Percentiles rank a stretch among this genome's conserved stretches.
Conservation (phyloP, 345 rosid genomes). For the Acer campestre region DNA sequence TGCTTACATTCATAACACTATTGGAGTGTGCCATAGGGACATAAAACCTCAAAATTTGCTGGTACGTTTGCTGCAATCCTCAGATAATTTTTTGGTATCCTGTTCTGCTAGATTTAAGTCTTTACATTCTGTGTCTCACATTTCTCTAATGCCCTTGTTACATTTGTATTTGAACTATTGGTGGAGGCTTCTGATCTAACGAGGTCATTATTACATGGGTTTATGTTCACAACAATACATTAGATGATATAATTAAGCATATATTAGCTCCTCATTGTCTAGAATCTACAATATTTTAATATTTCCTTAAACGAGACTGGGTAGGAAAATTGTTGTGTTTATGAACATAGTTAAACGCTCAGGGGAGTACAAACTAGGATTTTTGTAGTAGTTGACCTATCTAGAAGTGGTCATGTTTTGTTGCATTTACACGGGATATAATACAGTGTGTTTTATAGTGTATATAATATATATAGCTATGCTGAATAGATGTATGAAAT, state of each 20-base stretch:
- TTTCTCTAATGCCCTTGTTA: background rate
- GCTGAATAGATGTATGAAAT: background rate
- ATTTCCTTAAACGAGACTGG: background rate
- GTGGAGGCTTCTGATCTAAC: background rate
- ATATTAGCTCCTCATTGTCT: background rate
- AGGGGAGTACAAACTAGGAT: background rate
- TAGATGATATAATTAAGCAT: background rate
- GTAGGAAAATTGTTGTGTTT: background rate
- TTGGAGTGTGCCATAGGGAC: constrained; percentile 97
- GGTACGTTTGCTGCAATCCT: constrained; percentile 43
- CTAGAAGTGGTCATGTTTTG: background rate
- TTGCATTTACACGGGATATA: background rate
- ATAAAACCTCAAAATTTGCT: constrained; percentile 96
- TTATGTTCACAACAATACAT: background rate
- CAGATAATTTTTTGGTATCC: background rate
- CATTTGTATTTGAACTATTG: background rate
- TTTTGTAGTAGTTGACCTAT: background rate
- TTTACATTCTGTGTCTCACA: too few species aligned
- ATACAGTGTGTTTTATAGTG: background rate
- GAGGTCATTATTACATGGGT: background rate
- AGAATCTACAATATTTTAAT: background rate
- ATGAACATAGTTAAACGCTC: background rate
- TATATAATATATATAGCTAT: background rate
- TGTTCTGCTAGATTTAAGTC: background rate
- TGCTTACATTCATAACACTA: constrained; percentile 78